Evolutionary conservation across 1,284 basidiomycete species (phyloP).

Genomic region (Ceratobasidium sp.): DNA sequence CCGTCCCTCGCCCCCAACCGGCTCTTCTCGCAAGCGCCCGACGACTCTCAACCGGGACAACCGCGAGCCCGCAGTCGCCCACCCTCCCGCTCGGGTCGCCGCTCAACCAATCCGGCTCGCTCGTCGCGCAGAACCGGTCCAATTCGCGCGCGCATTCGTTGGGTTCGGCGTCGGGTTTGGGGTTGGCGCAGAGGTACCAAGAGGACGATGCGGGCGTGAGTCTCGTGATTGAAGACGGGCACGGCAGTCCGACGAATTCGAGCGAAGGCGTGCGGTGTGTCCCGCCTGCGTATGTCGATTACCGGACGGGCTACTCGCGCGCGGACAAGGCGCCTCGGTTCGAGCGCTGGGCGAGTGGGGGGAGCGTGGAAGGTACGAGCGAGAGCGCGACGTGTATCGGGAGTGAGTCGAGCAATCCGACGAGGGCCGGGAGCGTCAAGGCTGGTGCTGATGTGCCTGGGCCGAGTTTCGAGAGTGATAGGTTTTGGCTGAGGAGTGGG

Average conservation of each 20-base stretch:
- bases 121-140: conserved; percentile 2
- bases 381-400: conserved; percentile 31
- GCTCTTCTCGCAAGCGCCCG: conserved; percentile 3
- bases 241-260: not conserved
- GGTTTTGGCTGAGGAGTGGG: too few relatives aligned
- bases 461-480: too few relatives aligned
- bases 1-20: not conserved
- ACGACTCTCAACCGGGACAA: not conserved
- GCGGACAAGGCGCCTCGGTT: not conserved
- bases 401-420: conserved; percentile 6
- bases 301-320: conserved; percentile 14
- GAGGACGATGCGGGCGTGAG: conserved; percentile 39
- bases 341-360: not conserved
- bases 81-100: not conserved
- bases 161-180: not conserved
- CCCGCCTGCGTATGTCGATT: conserved; percentile 42
- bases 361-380: not conserved
- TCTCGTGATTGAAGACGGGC: conserved; percentile 30
- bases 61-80: not conserved
- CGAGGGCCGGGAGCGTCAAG: not conserved
- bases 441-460: not conserved
- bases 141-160: conserved; percentile 15
- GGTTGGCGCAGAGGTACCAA: conserved; percentile 15
- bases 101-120: not conserved
- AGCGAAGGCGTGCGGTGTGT: too few relatives aligned